Percentiles rank a stretch among this genome's conserved stretches.
These are phyloP conservation scores for Ogataea kodamae DNA, from an alignment of 805 yeast species.

Conservation along the genomic window DNA sequence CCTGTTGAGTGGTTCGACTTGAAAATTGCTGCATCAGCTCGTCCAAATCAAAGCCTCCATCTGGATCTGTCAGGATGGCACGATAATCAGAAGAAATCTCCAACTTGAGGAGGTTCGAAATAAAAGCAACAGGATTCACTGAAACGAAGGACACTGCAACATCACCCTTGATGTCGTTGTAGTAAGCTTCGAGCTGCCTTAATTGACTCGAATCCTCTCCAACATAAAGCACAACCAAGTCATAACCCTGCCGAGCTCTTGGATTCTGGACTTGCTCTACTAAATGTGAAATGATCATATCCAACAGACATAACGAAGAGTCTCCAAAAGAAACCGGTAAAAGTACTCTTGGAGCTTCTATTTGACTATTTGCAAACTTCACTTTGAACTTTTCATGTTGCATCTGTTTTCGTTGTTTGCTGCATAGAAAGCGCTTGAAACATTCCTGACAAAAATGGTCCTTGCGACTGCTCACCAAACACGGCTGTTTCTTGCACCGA, in stretches of 20 bases:
- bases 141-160: constrained; percentile 39
- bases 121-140: constrained; percentile 40
- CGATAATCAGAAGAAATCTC: constrained; percentile 32
- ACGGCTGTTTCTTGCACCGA: constrained; percentile 45
- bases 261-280: constrained; percentile 56
- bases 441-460: constrained; percentile 66
- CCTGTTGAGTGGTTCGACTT: constrained; percentile 63
- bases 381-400: constrained; percentile 69
- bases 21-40: constrained; percentile 40
- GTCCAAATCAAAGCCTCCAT: constrained; percentile 20
- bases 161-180: constrained; percentile 12
- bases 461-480: constrained; percentile 51
- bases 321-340: constrained; percentile 65
- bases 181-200: not conserved
- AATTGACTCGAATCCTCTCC: constrained; percentile 33
- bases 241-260: constrained; percentile 67
- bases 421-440: constrained; percentile 66
- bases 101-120: constrained; percentile 33
- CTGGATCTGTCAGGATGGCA: constrained; percentile 10
- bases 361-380: constrained; percentile 44
- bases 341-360: constrained; percentile 42
- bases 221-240: constrained; percentile 48
- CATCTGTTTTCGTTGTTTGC: constrained; percentile 81
- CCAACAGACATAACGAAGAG: constrained; percentile 66
- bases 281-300: constrained; percentile 58